Conservation (phyloP, 164 flowering plant species). For the Vitis riparia region DNA sequence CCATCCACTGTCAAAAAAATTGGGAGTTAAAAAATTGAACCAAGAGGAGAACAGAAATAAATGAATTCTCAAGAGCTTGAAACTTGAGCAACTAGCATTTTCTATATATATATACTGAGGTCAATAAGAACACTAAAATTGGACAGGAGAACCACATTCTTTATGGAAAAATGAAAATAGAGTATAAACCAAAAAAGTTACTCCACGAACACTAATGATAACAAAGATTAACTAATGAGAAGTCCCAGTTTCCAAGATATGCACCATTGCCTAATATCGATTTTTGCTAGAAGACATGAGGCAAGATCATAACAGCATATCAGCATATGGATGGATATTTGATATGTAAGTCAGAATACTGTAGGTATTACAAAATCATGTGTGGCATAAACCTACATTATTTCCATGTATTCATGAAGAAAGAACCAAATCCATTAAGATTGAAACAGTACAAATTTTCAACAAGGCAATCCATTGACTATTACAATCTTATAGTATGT, state of each 20-base stretch:
- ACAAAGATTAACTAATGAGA: background rate
- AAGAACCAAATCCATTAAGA: too few species aligned
- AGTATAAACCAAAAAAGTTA: background rate
- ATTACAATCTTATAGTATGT: too few species aligned
- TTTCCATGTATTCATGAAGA: too few species aligned
- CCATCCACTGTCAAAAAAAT: constrained; percentile 83
- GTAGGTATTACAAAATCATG: too few species aligned
- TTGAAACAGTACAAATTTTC: too few species aligned
- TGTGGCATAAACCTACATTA: too few species aligned
- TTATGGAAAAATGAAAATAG: background rate
- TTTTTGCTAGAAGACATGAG: too few species aligned
- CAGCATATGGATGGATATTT: too few species aligned
- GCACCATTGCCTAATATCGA: background rate
- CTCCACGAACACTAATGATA: background rate
- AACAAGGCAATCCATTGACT: too few species aligned
- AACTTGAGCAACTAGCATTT: background rate
- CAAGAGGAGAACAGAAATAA: background rate
- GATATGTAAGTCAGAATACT: too few species aligned
- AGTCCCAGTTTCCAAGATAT: background rate
- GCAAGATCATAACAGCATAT: too few species aligned
- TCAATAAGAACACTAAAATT: background rate
- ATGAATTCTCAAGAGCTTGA: background rate
- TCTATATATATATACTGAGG: background rate
- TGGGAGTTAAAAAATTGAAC: background rate
- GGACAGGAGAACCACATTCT: background rate